Percentiles rank a stretch among this genome's conserved stretches.
Conservation (phyloP, 106 monocot species). For the Platanthera zijinensis region DNA sequence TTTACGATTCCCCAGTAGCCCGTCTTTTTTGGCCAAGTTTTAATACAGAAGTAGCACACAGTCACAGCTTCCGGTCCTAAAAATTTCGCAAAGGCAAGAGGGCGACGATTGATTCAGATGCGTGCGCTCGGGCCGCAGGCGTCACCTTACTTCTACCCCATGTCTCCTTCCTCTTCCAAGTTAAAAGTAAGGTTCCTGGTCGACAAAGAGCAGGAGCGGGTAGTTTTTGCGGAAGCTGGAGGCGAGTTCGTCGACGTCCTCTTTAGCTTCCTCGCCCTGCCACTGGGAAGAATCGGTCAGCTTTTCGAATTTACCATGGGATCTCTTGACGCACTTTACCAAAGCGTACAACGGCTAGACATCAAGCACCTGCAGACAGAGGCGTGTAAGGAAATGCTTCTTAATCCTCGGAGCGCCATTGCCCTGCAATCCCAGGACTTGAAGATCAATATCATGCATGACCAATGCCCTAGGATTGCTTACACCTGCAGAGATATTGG, state of each 20-base stretch:
- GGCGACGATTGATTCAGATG: too few species aligned
- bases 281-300: slow-evolving; percentile 27
- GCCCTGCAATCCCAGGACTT: slow-evolving; percentile 5
- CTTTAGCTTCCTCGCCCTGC: slow-evolving; percentile 48
- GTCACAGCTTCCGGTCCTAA: too few species aligned
- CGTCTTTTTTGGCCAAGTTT: too few species aligned
- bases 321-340: slow-evolving; percentile 27
- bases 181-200: neutral
- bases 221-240: slow-evolving; percentile 40
- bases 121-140: too few species aligned
- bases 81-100: too few species aligned
- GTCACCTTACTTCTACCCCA: neutral
- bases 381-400: slow-evolving; percentile 32
- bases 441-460: slow-evolving; percentile 7
- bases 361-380: slow-evolving; percentile 12
- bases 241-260: slow-evolving; percentile 35
- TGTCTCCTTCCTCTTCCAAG: neutral
- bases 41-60: too few species aligned
- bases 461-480: neutral
- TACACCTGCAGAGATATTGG: slow-evolving; percentile 2
- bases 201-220: slow-evolving; percentile 23
- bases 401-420: slow-evolving; percentile 10
- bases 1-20: too few species aligned
- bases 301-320: too few species aligned
- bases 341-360: slow-evolving; percentile 31